These are phyloP conservation scores for Trypanosoma melophagium DNA, from an alignment of 208 protist genomes.

Conservation along the genomic window DNA sequence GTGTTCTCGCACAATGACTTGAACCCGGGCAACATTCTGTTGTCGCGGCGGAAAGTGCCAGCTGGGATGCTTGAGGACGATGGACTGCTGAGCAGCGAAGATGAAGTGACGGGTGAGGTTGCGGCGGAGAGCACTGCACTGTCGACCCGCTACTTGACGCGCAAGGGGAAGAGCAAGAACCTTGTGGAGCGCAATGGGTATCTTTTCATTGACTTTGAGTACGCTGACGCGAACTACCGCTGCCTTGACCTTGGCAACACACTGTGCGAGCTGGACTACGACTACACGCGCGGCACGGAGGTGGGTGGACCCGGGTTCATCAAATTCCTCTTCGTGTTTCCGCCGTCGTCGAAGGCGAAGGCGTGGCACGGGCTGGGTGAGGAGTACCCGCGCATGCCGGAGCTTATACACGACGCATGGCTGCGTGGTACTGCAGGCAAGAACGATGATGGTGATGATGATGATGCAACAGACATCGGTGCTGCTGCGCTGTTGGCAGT, in stretches of 20 bases:
- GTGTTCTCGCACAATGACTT: constrained; percentile 87
- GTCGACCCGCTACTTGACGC: constrained; percentile 64
- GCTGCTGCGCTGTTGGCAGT: constrained; percentile 17
- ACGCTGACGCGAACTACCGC: constrained; percentile 83
- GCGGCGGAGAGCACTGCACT: constrained; percentile 51
- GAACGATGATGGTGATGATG: constrained; percentile 2
- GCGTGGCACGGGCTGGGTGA: constrained; percentile 53
- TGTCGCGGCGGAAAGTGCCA: constrained; percentile 30
- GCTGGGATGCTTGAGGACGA: constrained; percentile 11
- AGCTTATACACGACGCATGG: constrained; percentile 73
- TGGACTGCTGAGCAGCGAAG: constrained; percentile 37
- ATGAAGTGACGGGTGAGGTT: constrained; percentile 42
- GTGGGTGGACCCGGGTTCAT: constrained; percentile 74
- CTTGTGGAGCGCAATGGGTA: constrained; percentile 75
- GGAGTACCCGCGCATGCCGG: constrained; percentile 71
- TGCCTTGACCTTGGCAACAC: constrained; percentile 85
- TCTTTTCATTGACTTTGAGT: constrained; percentile 87
- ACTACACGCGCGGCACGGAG: constrained; percentile 74
- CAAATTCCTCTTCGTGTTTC: constrained; percentile 71
- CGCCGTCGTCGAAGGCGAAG: constrained; percentile 41
- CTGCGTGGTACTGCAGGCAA: constrained; percentile 5
- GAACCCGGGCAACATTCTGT: constrained; percentile 81
- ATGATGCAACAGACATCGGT: constrained; percentile 9
- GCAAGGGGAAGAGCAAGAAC: constrained; percentile 59
- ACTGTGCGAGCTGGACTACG: constrained; percentile 84